Evolutionary conservation across 1,139 yeast species (phyloP).

Genomic region (Magnusiomyces suaveolens): DNA sequence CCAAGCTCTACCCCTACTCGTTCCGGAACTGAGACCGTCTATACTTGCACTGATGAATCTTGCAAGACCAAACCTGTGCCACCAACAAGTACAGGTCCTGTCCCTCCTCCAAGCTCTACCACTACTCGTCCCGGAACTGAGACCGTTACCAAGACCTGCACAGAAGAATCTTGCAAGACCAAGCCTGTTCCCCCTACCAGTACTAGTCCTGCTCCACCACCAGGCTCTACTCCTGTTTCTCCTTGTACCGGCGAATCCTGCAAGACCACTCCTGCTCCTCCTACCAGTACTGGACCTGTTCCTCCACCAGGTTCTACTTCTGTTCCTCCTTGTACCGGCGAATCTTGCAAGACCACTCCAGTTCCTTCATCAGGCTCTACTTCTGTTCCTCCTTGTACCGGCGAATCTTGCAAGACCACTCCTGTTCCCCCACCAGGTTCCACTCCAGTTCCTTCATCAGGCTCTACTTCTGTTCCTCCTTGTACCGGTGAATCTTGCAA

Average conservation of each 20-base stretch:
- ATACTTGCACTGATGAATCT: not conserved
- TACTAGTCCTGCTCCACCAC: not conserved
- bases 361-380: not conserved
- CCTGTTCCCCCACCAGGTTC: no score
- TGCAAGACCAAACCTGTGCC: not conserved
- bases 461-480: no score
- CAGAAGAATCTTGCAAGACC: not conserved
- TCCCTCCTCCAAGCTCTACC: not conserved
- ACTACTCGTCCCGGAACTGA: not conserved
- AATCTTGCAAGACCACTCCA: not conserved
- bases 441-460: no score
- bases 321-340: not conserved
- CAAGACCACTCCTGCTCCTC: not conserved
- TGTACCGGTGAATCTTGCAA: no score
- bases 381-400: not conserved
- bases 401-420: no score
- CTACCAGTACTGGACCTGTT: not conserved
- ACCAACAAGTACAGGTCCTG: not conserved
- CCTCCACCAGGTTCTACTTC: not conserved
- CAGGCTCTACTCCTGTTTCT: not conserved
- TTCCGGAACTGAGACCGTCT: not conserved
- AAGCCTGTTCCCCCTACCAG: not conserved
- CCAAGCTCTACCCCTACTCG: not conserved
- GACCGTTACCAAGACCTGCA: not conserved
- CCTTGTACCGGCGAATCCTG: not conserved